Evolutionary conservation across 768 basidiomycete genomes (phyloP).

Genomic region (Cytidiella melzeri): DNA sequence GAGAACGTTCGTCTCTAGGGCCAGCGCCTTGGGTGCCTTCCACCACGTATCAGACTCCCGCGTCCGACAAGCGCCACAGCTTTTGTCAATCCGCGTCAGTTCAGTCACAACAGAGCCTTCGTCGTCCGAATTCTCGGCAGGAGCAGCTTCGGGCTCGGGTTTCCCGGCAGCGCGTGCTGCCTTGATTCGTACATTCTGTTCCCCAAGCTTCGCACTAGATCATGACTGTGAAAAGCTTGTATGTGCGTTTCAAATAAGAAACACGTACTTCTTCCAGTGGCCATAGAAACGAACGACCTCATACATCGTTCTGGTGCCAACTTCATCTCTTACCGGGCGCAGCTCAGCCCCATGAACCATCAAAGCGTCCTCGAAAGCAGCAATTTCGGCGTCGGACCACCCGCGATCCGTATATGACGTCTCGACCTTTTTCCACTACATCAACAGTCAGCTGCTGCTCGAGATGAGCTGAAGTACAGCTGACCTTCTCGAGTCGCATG

Average conservation of each 20-base stretch:
- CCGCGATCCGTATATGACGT: constrained; percentile 61
- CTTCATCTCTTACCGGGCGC: constrained; percentile 68
- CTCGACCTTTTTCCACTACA: constrained; percentile 70
- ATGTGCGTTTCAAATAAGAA: constrained; percentile 1
- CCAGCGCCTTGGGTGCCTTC: constrained; percentile 77
- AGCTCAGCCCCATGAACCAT: constrained; percentile 72
- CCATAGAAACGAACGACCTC: constrained; percentile 84
- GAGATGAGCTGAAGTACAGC: background rate
- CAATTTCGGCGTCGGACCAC: constrained; percentile 64
- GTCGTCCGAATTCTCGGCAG: constrained; percentile 42
- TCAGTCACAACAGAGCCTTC: constrained; percentile 69
- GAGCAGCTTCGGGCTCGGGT: constrained; percentile 5
- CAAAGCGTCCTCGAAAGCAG: constrained; percentile 74
- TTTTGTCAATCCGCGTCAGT: constrained; percentile 44
- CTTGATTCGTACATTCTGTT: constrained; percentile 54
- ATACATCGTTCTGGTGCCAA: constrained; percentile 58
- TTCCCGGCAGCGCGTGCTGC: constrained; percentile 28
- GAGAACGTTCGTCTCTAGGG: constrained; percentile 63
- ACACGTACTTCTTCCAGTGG: constrained; percentile 74
- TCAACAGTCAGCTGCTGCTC: constrained; percentile 5
- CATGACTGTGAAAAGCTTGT: background rate
- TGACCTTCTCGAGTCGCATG: constrained; percentile 60
- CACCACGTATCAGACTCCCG: constrained; percentile 81
- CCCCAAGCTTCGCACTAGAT: constrained; percentile 56
- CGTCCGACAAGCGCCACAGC: constrained; percentile 81